Evolutionary conservation across 2,329 filamentous ascomycete genomes (phyloP).

Genomic region (Pezicula rhizophila): DNA sequence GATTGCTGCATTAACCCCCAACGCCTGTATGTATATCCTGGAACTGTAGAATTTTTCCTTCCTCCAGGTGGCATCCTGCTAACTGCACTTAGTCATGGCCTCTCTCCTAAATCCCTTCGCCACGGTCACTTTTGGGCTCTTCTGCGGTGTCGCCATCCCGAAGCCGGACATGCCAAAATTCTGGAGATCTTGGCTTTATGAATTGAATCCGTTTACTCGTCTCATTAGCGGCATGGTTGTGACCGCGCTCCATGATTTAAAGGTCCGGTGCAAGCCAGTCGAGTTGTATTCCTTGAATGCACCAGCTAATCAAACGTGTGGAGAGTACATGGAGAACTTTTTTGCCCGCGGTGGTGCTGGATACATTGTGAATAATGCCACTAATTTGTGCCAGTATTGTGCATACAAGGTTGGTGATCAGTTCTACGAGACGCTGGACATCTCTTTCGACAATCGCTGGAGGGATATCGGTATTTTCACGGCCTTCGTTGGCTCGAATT

Average conservation of each 20-base stretch:
- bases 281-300: slow-evolving; percentile 67
- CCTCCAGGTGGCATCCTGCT: too few species aligned
- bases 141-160: slow-evolving; percentile 83
- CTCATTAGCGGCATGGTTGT: slow-evolving; percentile 78
- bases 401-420: slow-evolving; percentile 75
- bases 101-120: slow-evolving; percentile 77
- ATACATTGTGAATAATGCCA: slow-evolving; percentile 63
- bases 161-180: slow-evolving; percentile 70
- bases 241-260: slow-evolving; percentile 63
- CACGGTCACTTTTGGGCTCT: slow-evolving; percentile 75
- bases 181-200: slow-evolving; percentile 76
- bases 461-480: slow-evolving; percentile 74
- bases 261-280: slow-evolving; percentile 51
- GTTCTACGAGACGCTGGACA: slow-evolving; percentile 66
- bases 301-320: slow-evolving; percentile 61
- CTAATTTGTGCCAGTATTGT: slow-evolving; percentile 70
- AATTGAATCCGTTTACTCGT: slow-evolving; percentile 77
- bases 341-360: slow-evolving; percentile 63
- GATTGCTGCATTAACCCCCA: slow-evolving; percentile 71
- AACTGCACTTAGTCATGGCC: slow-evolving; percentile 48
- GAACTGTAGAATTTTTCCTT: background rate
- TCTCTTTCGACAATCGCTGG: slow-evolving; percentile 68
- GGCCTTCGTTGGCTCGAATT: slow-evolving; percentile 71
- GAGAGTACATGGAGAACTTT: slow-evolving; percentile 68
- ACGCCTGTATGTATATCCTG: slow-evolving; percentile 38